phyloP scores from a whole-genome alignment of 306 rosid genomes.

The Purshia tridentata region DNA sequence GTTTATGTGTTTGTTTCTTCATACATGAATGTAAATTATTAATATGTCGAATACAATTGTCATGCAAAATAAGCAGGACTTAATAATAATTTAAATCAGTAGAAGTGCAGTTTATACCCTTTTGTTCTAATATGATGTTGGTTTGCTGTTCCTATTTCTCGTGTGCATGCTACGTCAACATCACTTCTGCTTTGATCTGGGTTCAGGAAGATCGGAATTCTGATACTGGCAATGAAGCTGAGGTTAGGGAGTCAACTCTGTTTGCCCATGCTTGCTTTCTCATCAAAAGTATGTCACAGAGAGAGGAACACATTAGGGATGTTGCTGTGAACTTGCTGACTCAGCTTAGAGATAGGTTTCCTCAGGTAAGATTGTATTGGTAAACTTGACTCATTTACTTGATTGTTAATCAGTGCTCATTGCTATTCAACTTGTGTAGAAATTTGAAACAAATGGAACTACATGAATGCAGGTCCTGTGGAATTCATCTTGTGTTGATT shows the following conservation, averaged over 20 bases:
- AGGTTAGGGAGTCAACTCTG: conserved; percentile 72
- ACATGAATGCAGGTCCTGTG: conserved; percentile 77
- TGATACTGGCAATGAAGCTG: conserved; percentile 85
- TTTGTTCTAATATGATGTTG: background rate
- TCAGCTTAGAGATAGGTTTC: conserved; percentile 87
- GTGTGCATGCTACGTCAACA: background rate
- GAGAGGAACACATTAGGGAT: conserved; percentile 91
- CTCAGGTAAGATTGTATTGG: conserved; percentile 56
- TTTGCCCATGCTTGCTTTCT: conserved; percentile 80
- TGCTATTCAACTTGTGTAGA: conserved; percentile 17
- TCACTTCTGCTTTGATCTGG: conserved; percentile 37
- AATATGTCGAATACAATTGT: background rate
- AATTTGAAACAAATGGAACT: conserved; percentile 28
- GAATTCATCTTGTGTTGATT: conserved; percentile 87
- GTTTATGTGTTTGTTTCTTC: background rate
- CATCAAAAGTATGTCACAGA: conserved; percentile 73
- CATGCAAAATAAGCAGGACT: background rate
- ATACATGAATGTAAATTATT: background rate
- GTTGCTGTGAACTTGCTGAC: conserved; percentile 78
- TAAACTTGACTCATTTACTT: conserved; percentile 11
- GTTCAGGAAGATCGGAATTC: conserved; percentile 87
- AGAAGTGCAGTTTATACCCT: background rate
- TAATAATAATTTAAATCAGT: background rate
- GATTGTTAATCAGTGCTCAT: background rate
- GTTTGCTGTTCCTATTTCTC: background rate